These are phyloP conservation scores for Castanea crenata DNA, from an alignment of 306 rosid species.

Conservation along the genomic window DNA sequence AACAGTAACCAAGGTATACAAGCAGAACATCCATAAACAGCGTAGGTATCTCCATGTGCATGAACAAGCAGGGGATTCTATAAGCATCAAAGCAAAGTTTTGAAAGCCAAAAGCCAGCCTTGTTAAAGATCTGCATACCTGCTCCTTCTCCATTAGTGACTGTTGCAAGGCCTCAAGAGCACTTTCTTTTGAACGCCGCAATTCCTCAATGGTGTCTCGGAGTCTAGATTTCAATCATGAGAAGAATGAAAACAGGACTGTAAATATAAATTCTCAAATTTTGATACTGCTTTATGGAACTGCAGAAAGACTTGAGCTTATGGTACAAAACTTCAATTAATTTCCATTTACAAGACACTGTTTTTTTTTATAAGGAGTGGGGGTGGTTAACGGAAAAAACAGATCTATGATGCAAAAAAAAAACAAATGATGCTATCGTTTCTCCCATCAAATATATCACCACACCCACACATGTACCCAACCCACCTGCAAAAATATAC, in stretches of 20 bases:
- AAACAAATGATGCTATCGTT: no score
- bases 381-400: no score
- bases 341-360: no score
- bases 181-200: constrained; percentile 76
- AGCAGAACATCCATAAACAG: constrained; percentile 23
- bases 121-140: constrained; percentile 43
- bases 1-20: neutral
- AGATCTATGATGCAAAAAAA: no score
- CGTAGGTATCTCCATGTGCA: constrained; percentile 2
- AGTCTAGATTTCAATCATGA: constrained; percentile 50
- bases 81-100: neutral
- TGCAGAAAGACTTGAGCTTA: no score
- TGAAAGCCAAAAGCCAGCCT: neutral
- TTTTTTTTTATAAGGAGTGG: no score
- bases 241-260: constrained; percentile 16
- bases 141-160: constrained; percentile 84
- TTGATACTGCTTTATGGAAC: neutral
- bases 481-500: no score
- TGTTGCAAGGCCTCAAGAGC: constrained; percentile 78
- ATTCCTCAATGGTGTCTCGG: constrained; percentile 85
- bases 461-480: no score
- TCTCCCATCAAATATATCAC: no score
- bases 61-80: neutral
- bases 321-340: no score
- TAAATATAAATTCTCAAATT: neutral